Percentiles rank a stretch among this genome's conserved stretches.
Conservation (phyloP, 352 stramenopile genomes). For the Blastocystis sp. region DNA sequence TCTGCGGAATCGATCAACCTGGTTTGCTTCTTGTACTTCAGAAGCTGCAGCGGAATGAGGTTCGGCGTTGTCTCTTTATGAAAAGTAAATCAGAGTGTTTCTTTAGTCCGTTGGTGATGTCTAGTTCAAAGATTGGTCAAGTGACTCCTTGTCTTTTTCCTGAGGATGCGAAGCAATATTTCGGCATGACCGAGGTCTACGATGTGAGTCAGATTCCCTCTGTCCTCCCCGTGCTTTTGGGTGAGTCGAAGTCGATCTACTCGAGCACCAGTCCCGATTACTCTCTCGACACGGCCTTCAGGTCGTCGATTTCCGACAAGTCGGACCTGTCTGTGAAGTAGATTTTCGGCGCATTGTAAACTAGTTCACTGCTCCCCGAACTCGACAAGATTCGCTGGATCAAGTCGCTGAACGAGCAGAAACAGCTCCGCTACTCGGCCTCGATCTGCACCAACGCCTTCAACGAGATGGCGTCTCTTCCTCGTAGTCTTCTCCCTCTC, state of each 20-base stretch:
- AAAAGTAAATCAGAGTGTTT: not conserved
- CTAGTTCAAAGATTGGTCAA: constrained; percentile 23
- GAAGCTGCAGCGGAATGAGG: constrained; percentile 51
- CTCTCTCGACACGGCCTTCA: not conserved
- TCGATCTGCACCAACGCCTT: constrained; percentile 43
- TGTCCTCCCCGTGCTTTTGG: not conserved
- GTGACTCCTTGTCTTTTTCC: not conserved
- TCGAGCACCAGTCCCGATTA: not conserved
- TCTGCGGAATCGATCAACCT: constrained; percentile 55
- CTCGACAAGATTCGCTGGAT: constrained; percentile 54
- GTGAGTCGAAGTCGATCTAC: not conserved
- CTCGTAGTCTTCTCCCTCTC: not conserved
- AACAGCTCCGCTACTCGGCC: constrained; percentile 16
- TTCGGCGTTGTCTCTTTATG: constrained; percentile 56
- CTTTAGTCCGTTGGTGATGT: not conserved
- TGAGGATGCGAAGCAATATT: constrained; percentile 52
- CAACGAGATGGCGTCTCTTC: constrained; percentile 12
- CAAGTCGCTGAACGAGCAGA: constrained; percentile 58
- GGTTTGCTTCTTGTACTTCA: constrained; percentile 39
- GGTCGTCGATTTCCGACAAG: not conserved
- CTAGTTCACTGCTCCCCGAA: constrained; percentile 10
- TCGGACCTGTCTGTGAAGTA: not conserved
- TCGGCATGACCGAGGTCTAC: constrained; percentile 39
- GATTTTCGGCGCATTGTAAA: not conserved
- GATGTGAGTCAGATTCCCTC: not conserved